Base-by-base conservation (phyloP, 805 yeast genomes). In the Tanozyma kutaoensis region DNA sequence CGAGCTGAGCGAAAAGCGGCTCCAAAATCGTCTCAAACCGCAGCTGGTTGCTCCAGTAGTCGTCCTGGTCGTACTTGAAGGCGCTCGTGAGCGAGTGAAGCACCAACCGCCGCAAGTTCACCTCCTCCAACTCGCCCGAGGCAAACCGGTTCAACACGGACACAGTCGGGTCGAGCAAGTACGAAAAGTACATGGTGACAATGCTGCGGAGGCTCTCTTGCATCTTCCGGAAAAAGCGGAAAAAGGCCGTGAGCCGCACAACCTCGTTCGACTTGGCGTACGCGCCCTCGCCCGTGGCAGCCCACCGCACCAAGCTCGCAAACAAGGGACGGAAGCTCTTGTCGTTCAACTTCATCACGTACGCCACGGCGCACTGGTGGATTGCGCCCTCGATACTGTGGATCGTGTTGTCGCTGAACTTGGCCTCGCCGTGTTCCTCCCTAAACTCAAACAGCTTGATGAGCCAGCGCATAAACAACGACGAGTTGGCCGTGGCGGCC, bases 281-380 rank as follows among this genome's bases (percentile, higher is more conserved):
- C 9, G 69, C 67, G 23, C 79, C 85, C 49, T 77, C 93, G 31
- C 85, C 93, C 35, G 75, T 79, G 40, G 81, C 69, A 2, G 95
- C 93, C 98, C 98, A 91, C 48, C 85, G 72, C 9, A 79, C 85
- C 40, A 84, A 60, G 15, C 76, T 62, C 5, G 86, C 88, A 55
- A 91, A 91, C 45, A 82, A 59, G 12, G 98, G 98, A 46, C 96
- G 72, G 66, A 91, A 91, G 14, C 76, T 70, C 56, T 82, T 84
- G 49, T 91, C 98, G 48, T 91, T 91, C 54, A 91, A 67, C 52
- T 88, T 86, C 76, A 91, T 66, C 12, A 88, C 93, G 39, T 73
- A 76, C 14, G 61, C 60, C 37, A 88, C 71, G 13, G 80, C 86
- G 46, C 85, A 70, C 21, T 67, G 59, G 40, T 79, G 77, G 45